Conservation (phyloP, 495 filamentous ascomycete genomes). For the Neurospora sp. region DNA sequence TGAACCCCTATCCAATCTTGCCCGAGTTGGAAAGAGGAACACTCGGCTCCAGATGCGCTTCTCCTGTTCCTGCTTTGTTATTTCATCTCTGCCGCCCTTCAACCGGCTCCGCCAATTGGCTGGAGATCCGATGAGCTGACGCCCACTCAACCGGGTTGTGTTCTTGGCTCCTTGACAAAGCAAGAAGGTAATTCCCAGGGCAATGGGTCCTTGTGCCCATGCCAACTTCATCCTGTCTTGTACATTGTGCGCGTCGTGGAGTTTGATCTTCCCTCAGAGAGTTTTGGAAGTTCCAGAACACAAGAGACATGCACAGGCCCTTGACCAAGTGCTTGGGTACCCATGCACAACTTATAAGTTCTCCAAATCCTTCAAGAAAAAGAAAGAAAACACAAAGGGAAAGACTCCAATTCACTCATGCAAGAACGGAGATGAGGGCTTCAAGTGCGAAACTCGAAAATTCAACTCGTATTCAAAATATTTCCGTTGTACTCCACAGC, state of each 20-base stretch:
- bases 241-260: background rate
- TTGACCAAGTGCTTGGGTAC: background rate
- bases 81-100: background rate
- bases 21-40: background rate
- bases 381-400: background rate
- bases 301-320: background rate
- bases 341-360: background rate
- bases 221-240: background rate
- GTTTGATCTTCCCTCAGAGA: background rate
- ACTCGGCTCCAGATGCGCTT: background rate
- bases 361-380: background rate
- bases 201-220: background rate
- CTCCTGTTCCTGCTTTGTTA: background rate
- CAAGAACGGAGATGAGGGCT: background rate
- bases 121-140: background rate
- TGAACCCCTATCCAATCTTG: background rate
- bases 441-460: background rate
- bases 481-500: background rate
- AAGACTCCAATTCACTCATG: background rate
- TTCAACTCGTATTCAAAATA: background rate
- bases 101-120: background rate
- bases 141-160: background rate
- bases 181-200: background rate
- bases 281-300: background rate
- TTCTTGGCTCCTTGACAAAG: background rate